These are phyloP conservation scores for Psidium guajava DNA, from an alignment of 345 rosid species.

Conservation along the genomic window DNA sequence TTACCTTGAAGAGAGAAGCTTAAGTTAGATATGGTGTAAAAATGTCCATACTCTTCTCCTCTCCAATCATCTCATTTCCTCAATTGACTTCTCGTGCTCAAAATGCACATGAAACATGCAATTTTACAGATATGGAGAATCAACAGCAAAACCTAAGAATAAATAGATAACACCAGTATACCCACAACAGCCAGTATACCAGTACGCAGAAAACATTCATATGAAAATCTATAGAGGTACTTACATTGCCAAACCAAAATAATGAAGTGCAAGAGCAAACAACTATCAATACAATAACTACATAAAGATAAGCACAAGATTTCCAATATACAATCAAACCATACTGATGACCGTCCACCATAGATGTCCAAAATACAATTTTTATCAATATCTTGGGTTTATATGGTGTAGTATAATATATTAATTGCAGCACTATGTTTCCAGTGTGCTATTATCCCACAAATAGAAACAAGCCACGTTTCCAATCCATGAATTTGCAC, in stretches of 20 bases:
- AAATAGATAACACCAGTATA: too few relatives aligned
- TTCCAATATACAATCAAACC: not conserved
- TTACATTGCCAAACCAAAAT: not conserved
- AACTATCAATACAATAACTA: not conserved
- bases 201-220: too few relatives aligned
- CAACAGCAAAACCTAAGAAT: too few relatives aligned
- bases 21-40: too few relatives aligned
- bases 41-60: too few relatives aligned
- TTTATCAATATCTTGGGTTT: not conserved
- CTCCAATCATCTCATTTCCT: too few relatives aligned
- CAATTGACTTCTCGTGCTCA: too few relatives aligned
- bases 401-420: not conserved
- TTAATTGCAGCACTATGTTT: not conserved
- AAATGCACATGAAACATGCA: too few relatives aligned
- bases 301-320: not conserved
- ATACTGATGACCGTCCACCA: not conserved
- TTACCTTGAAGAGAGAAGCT: too few relatives aligned
- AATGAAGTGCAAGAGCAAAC: not conserved
- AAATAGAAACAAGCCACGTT: not conserved
- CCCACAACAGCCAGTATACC: too few relatives aligned
- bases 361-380: not conserved
- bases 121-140: too few relatives aligned
- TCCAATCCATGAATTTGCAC: not conserved
- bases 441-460: not conserved
- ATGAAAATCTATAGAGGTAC: too few relatives aligned